Evolutionary conservation across 192 early-diverging fungal species (phyloP).

Genomic region (Coemansia sp.): DNA sequence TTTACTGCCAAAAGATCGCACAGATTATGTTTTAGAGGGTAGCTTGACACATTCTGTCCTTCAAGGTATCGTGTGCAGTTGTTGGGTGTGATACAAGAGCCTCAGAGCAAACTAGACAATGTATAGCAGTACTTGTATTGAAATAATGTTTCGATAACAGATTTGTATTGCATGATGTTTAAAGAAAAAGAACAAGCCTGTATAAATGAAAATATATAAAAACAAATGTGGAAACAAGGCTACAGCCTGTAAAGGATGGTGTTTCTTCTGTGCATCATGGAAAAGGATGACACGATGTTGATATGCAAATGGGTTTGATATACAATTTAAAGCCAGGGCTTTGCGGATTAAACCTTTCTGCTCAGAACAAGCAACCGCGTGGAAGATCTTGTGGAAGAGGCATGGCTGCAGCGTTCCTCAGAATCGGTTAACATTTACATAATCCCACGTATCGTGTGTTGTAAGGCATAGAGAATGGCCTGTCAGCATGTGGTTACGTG

Average conservation of each 20-base stretch:
- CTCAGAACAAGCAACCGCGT: too few relatives aligned
- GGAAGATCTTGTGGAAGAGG: neutral
- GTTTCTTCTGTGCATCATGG: neutral
- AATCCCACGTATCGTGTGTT: conserved; percentile 45
- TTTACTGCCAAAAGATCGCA: conserved; percentile 9
- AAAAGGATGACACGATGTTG: neutral
- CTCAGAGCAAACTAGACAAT: neutral
- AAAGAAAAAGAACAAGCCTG: neutral
- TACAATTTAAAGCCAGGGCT: neutral
- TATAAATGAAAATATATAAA: neutral
- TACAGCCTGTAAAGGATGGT: neutral
- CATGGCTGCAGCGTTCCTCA: neutral
- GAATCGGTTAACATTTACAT: conserved; percentile 29
- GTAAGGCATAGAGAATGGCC: conserved; percentile 34
- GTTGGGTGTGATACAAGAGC: neutral
- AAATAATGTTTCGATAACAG: neutral
- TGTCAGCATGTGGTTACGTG: conserved; percentile 46
- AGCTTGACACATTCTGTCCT: neutral
- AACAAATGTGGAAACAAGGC: neutral
- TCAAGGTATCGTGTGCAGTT: neutral
- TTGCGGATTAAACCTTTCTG: too few relatives aligned
- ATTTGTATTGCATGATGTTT: neutral
- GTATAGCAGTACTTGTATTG: neutral
- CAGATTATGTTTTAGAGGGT: neutral
- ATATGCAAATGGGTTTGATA: neutral